Evolutionary conservation across 2,329 filamentous ascomycete species (phyloP), one percentile per base, ranked within the genome.

Genomic region (Sarocladium brachiariae): DNA sequence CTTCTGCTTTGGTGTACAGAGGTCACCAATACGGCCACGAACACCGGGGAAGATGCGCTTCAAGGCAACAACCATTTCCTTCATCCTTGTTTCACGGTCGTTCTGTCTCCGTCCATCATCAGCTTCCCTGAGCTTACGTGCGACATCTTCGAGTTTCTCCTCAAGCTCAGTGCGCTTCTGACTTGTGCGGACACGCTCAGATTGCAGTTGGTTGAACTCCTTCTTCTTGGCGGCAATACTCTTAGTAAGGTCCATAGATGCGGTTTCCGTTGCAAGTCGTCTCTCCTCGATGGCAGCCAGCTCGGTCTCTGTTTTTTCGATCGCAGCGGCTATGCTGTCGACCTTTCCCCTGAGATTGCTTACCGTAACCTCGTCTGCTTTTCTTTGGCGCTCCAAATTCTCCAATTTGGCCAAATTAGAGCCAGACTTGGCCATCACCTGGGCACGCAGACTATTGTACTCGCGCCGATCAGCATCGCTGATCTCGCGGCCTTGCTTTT

Each of bases 1-100:
- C 70, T 95, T 96, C 70, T 96, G 89, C 68, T 96, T 97, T 1
- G 93, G 92, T 57, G 89, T 91, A 71, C 93, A 96, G 37, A 99
- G 79, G 57, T 96, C 89, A 55, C 89, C 89, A 41, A 97, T 81
- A 41, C 92, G 84, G 18, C 93, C 93, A 57, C 88, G 88, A 39
- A 99, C 92, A 43, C 92, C 92, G 1, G 90, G 89, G 59, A 90
- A 96, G 55, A 96, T 87, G 49, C 90, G 86, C 67, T 95, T 96
- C 60, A 99, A 75, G 27, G 88, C 84, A 10, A 84, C 83, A 30
- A 97, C 84, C 62, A 89, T 87, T 63, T 96, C 91, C 60, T 89
- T 89, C 61, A 86, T 83, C 53, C 83, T 77, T 23, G 80, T 71
- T 62, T 97, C 92, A 62, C 83, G 88, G 60, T 91, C 86, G 57